Base-by-base conservation (phyloP, 345 rosid species). In the Euphorbia lathyris region DNA sequence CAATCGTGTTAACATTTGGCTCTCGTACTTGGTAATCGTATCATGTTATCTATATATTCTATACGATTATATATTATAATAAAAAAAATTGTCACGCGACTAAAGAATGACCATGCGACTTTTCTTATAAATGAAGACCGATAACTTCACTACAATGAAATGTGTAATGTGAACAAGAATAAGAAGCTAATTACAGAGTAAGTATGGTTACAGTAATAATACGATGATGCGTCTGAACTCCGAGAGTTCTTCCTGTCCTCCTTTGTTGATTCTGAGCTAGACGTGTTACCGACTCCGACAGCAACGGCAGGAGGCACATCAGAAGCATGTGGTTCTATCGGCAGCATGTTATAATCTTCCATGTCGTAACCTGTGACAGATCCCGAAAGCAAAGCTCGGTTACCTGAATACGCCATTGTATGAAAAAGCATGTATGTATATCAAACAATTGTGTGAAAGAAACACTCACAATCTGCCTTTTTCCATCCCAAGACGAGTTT, bases 401-500 rank as follows among this genome's bases (percentile, higher is more conserved):
- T 5, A 26, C 14, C 25, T 45, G 50, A n/a, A 42, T 25, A 29
- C 16, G 25, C 30, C 52, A 65, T 50, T 3, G 19, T 40, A 40
- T n/a, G n/a, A 2, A 8, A 50, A 40, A 52, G 50, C 0, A 7
- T 22, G 30, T 2, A 7, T 22, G 30, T 2, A 53, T 26, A 65
- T 43, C 34, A 58, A 43, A n/a, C 17, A 61, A 7, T 34, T 16
- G 20, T 30, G 55, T 7, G 48, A 74, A 65, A 73, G 5, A 12
- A 45, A 68, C 30, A 74, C 93, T 78, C 70, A 89, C 95, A 87
- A 70, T 94, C 79, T 71, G 86, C 85, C 79, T 84, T 84, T 90
- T 86, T 90, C 97, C 96, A 87, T 36, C 95, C 95, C 74, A 88
- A 83, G 51, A 86, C 64, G 17, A 85, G 84, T 57, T 83, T 86